A percentile compares a stretch with the other conserved stretches of the same genome.
These are phyloP conservation scores for Linnemannia exigua DNA, from an alignment of 192 early-diverging fungal genomes.

Conservation along the genomic window DNA sequence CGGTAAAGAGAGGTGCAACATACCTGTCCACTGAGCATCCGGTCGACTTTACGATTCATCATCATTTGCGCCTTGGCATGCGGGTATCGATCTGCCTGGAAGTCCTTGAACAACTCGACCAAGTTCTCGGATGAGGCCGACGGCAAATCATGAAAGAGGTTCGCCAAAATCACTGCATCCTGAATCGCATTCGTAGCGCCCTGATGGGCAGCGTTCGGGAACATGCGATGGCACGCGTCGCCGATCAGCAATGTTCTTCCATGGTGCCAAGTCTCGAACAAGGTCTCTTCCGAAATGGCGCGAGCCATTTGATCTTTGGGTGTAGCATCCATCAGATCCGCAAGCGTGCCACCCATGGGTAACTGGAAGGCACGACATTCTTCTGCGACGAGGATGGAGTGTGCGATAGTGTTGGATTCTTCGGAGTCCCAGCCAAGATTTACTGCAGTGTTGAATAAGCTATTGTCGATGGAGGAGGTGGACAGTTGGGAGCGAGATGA, in stretches of 20 bases:
- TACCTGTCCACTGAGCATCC: constrained; percentile 28
- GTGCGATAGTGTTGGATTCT: background rate
- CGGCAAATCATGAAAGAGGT: constrained; percentile 21
- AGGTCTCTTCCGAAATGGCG: constrained; percentile 12
- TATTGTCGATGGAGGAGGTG: background rate
- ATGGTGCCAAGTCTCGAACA: constrained; percentile 39
- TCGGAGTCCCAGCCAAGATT: constrained; percentile 9
- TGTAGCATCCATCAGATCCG: constrained; percentile 19
- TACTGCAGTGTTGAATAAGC: background rate
- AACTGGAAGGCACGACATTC: constrained; percentile 12
- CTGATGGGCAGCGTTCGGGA: constrained; percentile 26
- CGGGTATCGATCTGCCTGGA: constrained; percentile 25
- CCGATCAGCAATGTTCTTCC: constrained; percentile 31
- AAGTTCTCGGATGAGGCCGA: constrained; percentile 21
- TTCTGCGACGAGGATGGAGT: constrained; percentile 1
- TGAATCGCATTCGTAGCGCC: constrained; percentile 16
- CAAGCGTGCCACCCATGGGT: constrained; percentile 22
- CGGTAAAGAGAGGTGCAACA: background rate
- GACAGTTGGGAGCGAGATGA: constrained; percentile 10
- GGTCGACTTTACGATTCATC: constrained; percentile 19
- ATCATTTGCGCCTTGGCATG: constrained; percentile 29
- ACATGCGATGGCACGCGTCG: constrained; percentile 27
- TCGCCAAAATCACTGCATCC: constrained; percentile 28
- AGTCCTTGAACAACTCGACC: constrained; percentile 39
- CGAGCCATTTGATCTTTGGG: constrained; percentile 9